These are phyloP conservation scores for Alloteropsis semialata DNA, from an alignment of 176 grass and related monocot species.

Conservation along the genomic window DNA sequence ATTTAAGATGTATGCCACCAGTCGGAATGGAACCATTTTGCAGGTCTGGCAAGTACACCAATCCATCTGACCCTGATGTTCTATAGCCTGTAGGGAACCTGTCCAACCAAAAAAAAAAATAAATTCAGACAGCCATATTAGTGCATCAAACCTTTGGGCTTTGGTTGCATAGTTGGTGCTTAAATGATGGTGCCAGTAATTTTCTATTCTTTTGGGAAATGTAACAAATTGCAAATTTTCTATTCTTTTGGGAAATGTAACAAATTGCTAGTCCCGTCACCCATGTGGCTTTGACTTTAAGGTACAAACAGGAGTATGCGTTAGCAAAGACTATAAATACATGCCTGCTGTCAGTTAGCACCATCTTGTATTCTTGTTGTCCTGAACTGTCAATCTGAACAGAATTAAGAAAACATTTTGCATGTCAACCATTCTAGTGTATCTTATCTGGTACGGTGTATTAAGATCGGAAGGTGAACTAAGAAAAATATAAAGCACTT, in stretches of 20 bases:
- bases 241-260: too few species aligned
- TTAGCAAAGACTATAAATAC: background rate
- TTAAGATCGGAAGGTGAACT: background rate
- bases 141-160: background rate
- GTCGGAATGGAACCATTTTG: too few species aligned
- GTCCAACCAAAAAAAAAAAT: background rate
- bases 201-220: conserved; percentile 5
- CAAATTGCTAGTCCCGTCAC: conserved; percentile 27
- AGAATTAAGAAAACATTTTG: conserved; percentile 15
- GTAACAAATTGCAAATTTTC: conserved; percentile 12
- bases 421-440: background rate
- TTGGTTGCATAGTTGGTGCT: background rate
- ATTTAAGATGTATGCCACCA: too few species aligned
- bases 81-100: background rate
- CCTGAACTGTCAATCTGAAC: background rate
- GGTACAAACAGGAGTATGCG: background rate
- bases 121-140: background rate
- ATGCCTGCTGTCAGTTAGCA: background rate
- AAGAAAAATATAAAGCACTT: background rate
- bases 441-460: background rate
- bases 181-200: background rate
- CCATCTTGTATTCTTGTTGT: background rate
- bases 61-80: too few species aligned
- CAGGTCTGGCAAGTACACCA: too few species aligned
- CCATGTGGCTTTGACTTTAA: conserved; percentile 44